Evolutionary conservation across 2,329 filamentous ascomycete species (phyloP), one percentile per base, ranked within the genome.

Genomic region (Cordyceps farinosa): DNA sequence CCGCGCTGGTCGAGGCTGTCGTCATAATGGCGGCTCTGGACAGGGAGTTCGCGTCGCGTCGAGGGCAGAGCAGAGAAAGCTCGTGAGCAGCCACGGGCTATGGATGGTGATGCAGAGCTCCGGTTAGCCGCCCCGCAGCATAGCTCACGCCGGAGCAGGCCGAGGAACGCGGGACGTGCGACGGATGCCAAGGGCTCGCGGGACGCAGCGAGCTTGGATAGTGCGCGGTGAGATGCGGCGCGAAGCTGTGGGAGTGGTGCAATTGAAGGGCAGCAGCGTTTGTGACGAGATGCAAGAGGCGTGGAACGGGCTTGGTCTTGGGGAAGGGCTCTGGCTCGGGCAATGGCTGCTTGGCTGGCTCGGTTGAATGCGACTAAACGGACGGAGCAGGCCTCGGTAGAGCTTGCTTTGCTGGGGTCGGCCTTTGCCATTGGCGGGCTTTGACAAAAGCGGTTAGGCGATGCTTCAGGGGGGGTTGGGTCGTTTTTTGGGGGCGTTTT

Each of bases 1-100:
- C 65, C 27, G 72, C 64, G 53, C 70, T 68, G 50, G 72, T 67
- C 54, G 70, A 66, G 13, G 61, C 54, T 7, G 61, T 58, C 59
- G 68, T 63, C 67, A 68, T 66, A 62, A 59, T 57, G 38, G 22
- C 36, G 54, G 22, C n/a, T 6, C 17, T 62, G 64, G 58, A 38
- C 53, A 58, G n/a, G 50, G 17, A 27, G 22, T 17, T 50, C 30
- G 44, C 47, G 48, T 38, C 50, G 66, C 22, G 53, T 56, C 38
- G 42, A 34, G 40, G 29, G 32, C 38, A 62, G 50, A 53, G 11
- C 13, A 22, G 58, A 48, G 50, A 44, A 36, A 27, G 54, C 15
- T 38, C 11, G n/a, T 50, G 3, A 51, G 34, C 45, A 45, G 38
- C n/a, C 30, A 11, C 53, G 27, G 29, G 45, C 47, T 45, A 48